phyloP scores from a whole-genome alignment of 495 filamentous ascomycete genomes.

The Daldinia caldariorum region DNA sequence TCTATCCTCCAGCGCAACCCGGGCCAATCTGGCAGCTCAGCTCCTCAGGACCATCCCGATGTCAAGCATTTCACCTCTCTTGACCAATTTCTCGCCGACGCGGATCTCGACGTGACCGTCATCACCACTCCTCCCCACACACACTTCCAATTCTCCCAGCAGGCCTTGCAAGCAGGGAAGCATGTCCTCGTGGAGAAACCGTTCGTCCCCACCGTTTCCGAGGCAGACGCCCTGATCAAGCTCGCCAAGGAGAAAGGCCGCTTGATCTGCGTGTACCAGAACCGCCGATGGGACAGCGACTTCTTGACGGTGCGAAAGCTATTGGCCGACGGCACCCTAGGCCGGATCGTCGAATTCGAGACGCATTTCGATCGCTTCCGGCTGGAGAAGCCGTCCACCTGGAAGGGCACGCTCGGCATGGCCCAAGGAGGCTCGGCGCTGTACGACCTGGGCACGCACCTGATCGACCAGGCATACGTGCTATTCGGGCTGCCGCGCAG shows the following conservation, averaged over 20 bases:
- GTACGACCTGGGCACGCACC: constrained; percentile 86
- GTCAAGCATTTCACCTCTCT: constrained; percentile 70
- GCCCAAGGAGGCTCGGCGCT: constrained; percentile 74
- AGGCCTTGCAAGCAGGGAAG: constrained; percentile 78
- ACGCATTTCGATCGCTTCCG: constrained; percentile 87
- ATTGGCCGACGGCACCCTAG: constrained; percentile 63
- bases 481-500: constrained; percentile 79
- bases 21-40: constrained; percentile 60
- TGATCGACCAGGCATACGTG: constrained; percentile 81
- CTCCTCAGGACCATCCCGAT: constrained; percentile 72
- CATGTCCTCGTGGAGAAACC: constrained; percentile 93
- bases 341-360: constrained; percentile 81
- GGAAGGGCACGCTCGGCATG: constrained; percentile 73
- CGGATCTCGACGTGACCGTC: constrained; percentile 74
- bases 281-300: constrained; percentile 86
- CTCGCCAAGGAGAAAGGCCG: constrained; percentile 70
- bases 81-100: constrained; percentile 72
- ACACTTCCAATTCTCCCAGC: constrained; percentile 72
- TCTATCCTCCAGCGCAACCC: constrained; percentile 78
- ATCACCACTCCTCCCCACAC: constrained; percentile 79
- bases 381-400: constrained; percentile 65
- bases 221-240: constrained; percentile 75
- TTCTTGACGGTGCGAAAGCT: constrained; percentile 78
- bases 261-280: constrained; percentile 85
- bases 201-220: constrained; percentile 75